phyloP scores from a whole-genome alignment of 805 yeast species.

The Citeromyces matritensis region DNA sequence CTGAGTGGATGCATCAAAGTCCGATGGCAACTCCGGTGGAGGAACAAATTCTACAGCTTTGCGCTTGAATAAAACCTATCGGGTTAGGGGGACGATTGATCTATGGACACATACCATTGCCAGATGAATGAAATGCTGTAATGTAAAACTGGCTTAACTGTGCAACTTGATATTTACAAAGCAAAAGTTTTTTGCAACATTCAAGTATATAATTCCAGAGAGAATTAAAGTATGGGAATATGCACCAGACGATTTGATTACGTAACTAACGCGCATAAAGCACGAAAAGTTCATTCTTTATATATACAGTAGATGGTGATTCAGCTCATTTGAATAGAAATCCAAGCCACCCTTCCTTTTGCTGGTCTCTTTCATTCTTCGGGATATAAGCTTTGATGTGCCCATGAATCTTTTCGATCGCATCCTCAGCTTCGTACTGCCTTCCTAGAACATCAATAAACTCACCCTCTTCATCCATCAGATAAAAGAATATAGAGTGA shows the following conservation, averaged over 20 bases:
- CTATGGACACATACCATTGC: no score
- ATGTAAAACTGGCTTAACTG: no score
- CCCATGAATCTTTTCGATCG: conserved; percentile 59
- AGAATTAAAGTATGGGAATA: no score
- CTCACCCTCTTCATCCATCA: conserved; percentile 98
- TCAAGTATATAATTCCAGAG: no score
- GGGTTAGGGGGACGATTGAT: no score
- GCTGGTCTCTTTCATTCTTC: conserved; percentile 47
- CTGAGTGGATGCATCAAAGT: conserved; percentile 26
- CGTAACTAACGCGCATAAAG: no score
- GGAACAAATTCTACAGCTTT: conserved; percentile 48
- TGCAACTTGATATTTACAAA: no score
- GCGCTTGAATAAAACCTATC: conserved; percentile 62
- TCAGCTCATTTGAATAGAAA: conserved; percentile 28
- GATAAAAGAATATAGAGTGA: conserved; percentile 91
- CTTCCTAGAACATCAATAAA: conserved; percentile 92
- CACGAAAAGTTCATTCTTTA: no score
- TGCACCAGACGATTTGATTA: no score
- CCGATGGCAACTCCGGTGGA: conserved; percentile 41
- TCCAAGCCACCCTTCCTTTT: conserved; percentile 45
- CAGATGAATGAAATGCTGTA: no score
- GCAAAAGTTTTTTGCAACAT: no score
- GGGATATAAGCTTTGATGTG: conserved; percentile 71
- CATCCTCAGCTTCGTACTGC: conserved; percentile 69
- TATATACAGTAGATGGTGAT: no score